A percentile compares a stretch with the other conserved stretches of the same genome.
These are phyloP conservation scores for Fomitiporia mediterranea DNA, from an alignment of 1,284 basidiomycete genomes.

Conservation along the genomic window DNA sequence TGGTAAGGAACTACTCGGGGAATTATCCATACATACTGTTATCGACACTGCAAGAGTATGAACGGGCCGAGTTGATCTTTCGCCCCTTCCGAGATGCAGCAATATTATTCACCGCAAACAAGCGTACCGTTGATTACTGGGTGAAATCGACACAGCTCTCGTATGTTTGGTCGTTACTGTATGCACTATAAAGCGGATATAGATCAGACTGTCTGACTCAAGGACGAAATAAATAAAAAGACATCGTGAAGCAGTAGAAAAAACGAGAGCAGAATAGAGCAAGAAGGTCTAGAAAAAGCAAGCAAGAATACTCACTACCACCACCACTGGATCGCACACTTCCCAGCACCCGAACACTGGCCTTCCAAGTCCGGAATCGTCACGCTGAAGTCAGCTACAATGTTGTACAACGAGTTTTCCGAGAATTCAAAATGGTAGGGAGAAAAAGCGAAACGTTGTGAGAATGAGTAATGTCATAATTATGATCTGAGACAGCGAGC, in stretches of 20 bases:
- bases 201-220: too few species aligned
- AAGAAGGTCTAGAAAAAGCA: too few species aligned
- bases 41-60: too few species aligned
- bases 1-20: too few species aligned
- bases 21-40: too few species aligned
- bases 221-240: too few species aligned
- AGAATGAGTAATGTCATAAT: too few species aligned
- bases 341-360: conserved; percentile 28
- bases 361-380: conserved; percentile 34
- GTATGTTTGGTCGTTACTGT: conserved; percentile 26
- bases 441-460: background rate
- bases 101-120: too few species aligned
- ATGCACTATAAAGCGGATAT: background rate
- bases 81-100: too few species aligned
- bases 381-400: conserved; percentile 32
- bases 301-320: conserved; percentile 24
- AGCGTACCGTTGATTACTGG: background rate
- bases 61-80: background rate
- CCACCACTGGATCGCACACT: conserved; percentile 37
- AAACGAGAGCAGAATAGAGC: conserved; percentile 19
- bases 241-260: background rate
- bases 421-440: background rate
- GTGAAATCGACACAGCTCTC: conserved; percentile 34
- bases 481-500: background rate
- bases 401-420: background rate